A percentile compares a stretch with the other conserved stretches of the same genome.
phyloP scores from a whole-genome alignment of 1,139 yeast genomes.

The Protomyces inouyei region DNA sequence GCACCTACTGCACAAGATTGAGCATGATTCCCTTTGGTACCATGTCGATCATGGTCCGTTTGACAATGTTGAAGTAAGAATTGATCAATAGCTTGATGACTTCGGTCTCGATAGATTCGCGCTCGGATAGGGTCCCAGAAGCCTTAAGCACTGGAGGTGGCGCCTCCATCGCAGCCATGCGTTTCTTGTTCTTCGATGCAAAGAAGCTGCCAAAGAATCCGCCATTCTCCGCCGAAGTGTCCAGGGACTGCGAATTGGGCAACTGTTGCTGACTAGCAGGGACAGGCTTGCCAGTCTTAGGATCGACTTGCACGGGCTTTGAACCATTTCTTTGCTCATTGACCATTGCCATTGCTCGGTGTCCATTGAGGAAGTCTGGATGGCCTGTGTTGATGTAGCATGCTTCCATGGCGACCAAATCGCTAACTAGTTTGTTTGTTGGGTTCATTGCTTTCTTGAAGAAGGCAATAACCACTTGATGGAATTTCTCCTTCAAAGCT shows the following conservation, averaged over 20 bases:
- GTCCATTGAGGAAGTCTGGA: conserved; percentile 90
- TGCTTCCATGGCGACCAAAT: conserved; percentile 78
- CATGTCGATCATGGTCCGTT: conserved; percentile 86
- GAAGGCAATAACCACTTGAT: conserved; percentile 72
- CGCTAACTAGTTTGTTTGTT: conserved; percentile 76
- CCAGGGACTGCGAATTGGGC: conserved; percentile 21
- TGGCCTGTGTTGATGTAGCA: conserved; percentile 96
- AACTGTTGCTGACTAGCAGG: conserved; percentile 34
- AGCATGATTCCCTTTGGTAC: conserved; percentile 95
- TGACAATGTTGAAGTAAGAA: conserved; percentile 86
- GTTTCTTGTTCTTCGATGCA: conserved; percentile 85
- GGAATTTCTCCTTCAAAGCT: conserved; percentile 75
- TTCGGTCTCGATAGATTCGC: conserved; percentile 95
- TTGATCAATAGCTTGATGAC: conserved; percentile 87
- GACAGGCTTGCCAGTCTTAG: conserved; percentile 73
- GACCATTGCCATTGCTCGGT: conserved; percentile 91
- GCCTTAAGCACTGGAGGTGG: conserved; percentile 96
- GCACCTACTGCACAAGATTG: conserved; percentile 55
- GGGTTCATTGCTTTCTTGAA: conserved; percentile 77
- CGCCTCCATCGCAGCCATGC: conserved; percentile 84
- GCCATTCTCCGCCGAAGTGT: conserved; percentile 40
- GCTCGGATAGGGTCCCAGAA: conserved; percentile 88
- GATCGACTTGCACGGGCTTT: conserved; percentile 77
- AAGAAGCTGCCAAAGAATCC: conserved; percentile 95
- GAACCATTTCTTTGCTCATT: conserved; percentile 84